A percentile compares a stretch with the other conserved stretches of the same genome.
phyloP scores from a whole-genome alignment of 2,329 filamentous ascomycete species.

The Chrysosphaeria jannelii region DNA sequence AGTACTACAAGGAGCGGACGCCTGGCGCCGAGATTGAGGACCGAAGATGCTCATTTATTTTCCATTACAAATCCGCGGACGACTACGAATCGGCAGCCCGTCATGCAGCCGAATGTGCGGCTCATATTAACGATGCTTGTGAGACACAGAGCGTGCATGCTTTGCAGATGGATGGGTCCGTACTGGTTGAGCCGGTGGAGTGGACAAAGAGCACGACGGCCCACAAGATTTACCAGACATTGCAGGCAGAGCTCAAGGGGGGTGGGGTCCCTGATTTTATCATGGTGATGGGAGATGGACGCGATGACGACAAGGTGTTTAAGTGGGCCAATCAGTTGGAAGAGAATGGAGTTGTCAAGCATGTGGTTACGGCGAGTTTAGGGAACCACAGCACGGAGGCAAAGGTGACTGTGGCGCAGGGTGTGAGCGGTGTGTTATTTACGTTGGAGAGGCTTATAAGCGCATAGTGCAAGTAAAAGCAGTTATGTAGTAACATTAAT shows the following conservation, averaged over 20 bases:
- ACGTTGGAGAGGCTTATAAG: slow-evolving; percentile 4
- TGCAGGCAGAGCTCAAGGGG: slow-evolving; percentile 12
- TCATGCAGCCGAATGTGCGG: slow-evolving; percentile 68
- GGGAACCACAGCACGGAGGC: slow-evolving; percentile 75
- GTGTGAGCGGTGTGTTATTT: slow-evolving; percentile 36
- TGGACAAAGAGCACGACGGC: slow-evolving; percentile 75
- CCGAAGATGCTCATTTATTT: slow-evolving; percentile 70
- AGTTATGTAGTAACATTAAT: too few species aligned
- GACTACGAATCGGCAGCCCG: slow-evolving; percentile 46
- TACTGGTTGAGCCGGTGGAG: slow-evolving; percentile 60
- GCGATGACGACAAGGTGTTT: slow-evolving; percentile 84
- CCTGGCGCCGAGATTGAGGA: slow-evolving; percentile 73
- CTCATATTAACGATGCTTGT: slow-evolving; percentile 85
- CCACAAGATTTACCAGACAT: slow-evolving; percentile 34
- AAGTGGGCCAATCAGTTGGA: slow-evolving; percentile 66
- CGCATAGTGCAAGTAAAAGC: slow-evolving; percentile 1
- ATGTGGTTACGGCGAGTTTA: slow-evolving; percentile 63
- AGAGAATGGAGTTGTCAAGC: slow-evolving; percentile 23
- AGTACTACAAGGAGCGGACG: slow-evolving; percentile 71
- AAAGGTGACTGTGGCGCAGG: slow-evolving; percentile 58
- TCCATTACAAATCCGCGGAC: slow-evolving; percentile 63
- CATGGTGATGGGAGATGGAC: slow-evolving; percentile 66
- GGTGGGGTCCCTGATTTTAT: slow-evolving; percentile 42
- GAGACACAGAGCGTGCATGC: slow-evolving; percentile 61
- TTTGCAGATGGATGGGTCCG: slow-evolving; percentile 46